Conservation (phyloP, 345 rosid species). For the Euphorbia tirucalli region DNA sequence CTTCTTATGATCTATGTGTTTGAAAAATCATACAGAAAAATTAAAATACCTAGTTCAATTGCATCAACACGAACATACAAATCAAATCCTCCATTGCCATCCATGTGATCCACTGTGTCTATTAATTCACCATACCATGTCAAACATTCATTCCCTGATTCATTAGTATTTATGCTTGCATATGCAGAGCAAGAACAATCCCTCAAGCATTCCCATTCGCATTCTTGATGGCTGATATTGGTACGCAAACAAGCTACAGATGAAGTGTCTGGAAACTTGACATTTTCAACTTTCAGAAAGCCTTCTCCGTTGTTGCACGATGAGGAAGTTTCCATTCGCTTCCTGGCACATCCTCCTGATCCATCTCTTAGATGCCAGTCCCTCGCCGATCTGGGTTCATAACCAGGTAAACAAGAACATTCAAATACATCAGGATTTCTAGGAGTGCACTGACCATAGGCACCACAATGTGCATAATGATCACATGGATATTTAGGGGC, state of each 20-base stretch:
- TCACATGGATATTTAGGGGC: neutral
- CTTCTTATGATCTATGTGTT: neutral
- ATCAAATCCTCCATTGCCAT: neutral
- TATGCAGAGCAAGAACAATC: conserved; percentile 16
- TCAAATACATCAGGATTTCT: neutral
- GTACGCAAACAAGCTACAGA: neutral
- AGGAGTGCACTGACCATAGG: conserved; percentile 5
- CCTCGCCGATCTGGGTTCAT: conserved; percentile 4
- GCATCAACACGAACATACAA: conserved; percentile 24
- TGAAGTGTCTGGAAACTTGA: conserved; percentile 16
- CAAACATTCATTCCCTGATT: neutral
- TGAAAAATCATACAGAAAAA: no score
- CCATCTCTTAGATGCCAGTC: conserved; percentile 13
- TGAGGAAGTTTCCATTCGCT: conserved; percentile 1
- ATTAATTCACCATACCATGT: conserved; percentile 16
- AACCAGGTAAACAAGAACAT: conserved; percentile 18
- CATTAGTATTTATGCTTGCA: neutral
- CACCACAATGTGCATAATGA: conserved; percentile 4
- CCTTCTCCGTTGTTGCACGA: conserved; percentile 19
- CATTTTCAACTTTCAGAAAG: conserved; percentile 4
- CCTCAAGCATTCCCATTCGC: conserved; percentile 2
- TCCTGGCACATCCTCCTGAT: conserved; percentile 7
- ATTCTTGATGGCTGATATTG: neutral
- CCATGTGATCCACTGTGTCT: neutral
- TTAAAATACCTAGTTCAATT: conserved; percentile 19